These are phyloP conservation scores for Phytopythium helicoides DNA, from an alignment of 352 stramenopile species.

Conservation along the genomic window DNA sequence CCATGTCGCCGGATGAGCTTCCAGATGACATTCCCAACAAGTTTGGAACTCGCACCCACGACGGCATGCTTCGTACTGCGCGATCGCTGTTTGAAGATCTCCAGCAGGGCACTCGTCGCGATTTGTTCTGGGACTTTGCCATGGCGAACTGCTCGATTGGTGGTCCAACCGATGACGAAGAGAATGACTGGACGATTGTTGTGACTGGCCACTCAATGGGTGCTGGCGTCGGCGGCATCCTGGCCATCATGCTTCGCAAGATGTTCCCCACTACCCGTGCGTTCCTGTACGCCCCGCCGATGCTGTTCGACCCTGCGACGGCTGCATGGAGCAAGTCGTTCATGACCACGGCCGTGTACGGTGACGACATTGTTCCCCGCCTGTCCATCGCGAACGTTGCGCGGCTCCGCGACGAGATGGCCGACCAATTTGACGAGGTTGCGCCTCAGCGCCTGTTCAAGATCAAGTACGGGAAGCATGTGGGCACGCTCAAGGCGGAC, in stretches of 20 bases:
- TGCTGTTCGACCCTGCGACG: constrained; percentile 61
- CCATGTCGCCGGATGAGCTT: constrained; percentile 55
- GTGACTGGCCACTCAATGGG: constrained; percentile 83
- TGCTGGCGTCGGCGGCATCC: constrained; percentile 67
- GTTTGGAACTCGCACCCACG: constrained; percentile 53
- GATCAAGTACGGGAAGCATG: constrained; percentile 45
- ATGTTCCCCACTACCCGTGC: constrained; percentile 50
- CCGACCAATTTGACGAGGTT: constrained; percentile 60
- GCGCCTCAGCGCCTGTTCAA: constrained; percentile 55
- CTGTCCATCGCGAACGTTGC: constrained; percentile 68
- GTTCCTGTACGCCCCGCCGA: constrained; percentile 63
- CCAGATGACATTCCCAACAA: constrained; percentile 47
- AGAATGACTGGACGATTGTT: constrained; percentile 61
- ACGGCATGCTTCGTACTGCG: constrained; percentile 69
- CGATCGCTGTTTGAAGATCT: constrained; percentile 59
- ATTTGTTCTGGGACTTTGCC: constrained; percentile 71
- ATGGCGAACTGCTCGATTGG: constrained; percentile 36
- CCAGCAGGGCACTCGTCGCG: constrained; percentile 49
- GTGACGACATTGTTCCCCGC: constrained; percentile 67
- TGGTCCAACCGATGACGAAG: constrained; percentile 8
- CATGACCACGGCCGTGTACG: constrained; percentile 69
- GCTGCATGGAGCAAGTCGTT: constrained; percentile 59
- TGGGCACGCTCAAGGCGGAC: constrained; percentile 35
- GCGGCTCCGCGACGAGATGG: constrained; percentile 67
- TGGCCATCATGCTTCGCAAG: constrained; percentile 61